phyloP scores from a whole-genome alignment of 768 basidiomycete species.

The Lactarius sp. region DNA sequence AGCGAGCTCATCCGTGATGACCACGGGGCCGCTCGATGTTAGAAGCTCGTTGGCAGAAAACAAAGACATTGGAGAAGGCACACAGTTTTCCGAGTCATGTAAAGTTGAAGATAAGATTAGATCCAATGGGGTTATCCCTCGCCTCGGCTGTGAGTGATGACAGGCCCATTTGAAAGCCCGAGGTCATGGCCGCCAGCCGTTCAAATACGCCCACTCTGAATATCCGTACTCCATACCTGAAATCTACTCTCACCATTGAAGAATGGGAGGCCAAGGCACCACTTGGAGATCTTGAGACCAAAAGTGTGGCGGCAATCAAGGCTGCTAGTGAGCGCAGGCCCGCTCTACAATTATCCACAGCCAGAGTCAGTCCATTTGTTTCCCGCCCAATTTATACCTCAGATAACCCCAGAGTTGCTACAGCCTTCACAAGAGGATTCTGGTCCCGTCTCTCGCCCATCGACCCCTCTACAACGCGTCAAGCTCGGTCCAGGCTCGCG shows the following conservation, averaged over 20 bases:
- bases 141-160: too few species aligned
- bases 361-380: slow-evolving; percentile 52
- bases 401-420: not conserved
- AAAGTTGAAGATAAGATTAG: slow-evolving; percentile 8
- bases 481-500: slow-evolving; percentile 28
- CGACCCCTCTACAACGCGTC: slow-evolving; percentile 38
- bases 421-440: slow-evolving; percentile 43
- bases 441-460: slow-evolving; percentile 40
- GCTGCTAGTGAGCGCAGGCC: slow-evolving; percentile 53
- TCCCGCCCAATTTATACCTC: slow-evolving; percentile 4
- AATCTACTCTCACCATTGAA: slow-evolving; percentile 60
- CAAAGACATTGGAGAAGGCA: slow-evolving; percentile 39
- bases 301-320: slow-evolving; percentile 62
- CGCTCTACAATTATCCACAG: slow-evolving; percentile 42
- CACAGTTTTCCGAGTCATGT: too few species aligned
- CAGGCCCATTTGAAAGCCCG: not conserved
- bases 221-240: slow-evolving; percentile 33
- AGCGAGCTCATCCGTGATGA: slow-evolving; percentile 66
- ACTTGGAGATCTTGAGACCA: slow-evolving; percentile 60
- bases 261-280: slow-evolving; percentile 90
- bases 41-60: slow-evolving; percentile 42
- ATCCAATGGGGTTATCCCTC: not conserved
- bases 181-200: slow-evolving; percentile 20
- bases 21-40: slow-evolving; percentile 46
- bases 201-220: slow-evolving; percentile 27